Evolutionary conservation across 202 grass and related monocot genomes (phyloP).

Genomic region (Setaria viridis): DNA sequence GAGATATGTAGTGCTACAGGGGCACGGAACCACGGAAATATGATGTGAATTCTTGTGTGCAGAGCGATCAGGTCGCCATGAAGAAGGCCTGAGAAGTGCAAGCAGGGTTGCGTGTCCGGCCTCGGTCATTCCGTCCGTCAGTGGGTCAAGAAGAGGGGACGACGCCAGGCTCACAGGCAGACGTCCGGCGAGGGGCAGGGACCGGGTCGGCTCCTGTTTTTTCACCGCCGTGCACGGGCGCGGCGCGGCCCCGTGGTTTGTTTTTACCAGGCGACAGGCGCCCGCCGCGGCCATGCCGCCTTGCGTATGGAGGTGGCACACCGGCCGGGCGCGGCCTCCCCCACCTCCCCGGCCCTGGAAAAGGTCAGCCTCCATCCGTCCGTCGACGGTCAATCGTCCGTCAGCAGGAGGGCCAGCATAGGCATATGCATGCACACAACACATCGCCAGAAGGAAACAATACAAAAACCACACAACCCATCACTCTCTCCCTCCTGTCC

Average conservation of each 20-base stretch:
- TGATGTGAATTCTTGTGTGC: not conserved
- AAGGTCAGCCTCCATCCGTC: slow-evolving; percentile 57
- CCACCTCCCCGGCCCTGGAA: slow-evolving; percentile 24
- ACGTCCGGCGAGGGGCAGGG: slow-evolving; percentile 13
- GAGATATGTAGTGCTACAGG: not conserved
- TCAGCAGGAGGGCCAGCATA: slow-evolving; percentile 21
- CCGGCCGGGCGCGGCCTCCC: not conserved
- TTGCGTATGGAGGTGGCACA: slow-evolving; percentile 67
- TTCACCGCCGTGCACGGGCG: slow-evolving; percentile 44
- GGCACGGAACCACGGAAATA: not conserved
- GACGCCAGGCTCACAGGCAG: not conserved
- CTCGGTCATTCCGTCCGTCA: slow-evolving; percentile 16
- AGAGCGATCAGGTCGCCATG: not conserved
- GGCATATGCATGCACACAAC: slow-evolving; percentile 25
- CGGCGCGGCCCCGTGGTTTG: not conserved
- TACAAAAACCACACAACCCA: slow-evolving; percentile 39
- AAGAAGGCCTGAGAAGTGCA: not conserved
- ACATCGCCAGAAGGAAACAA: slow-evolving; percentile 31
- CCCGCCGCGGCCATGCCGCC: slow-evolving; percentile 61
- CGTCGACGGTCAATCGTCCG: slow-evolving; percentile 1
- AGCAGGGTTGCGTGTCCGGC: slow-evolving; percentile 23
- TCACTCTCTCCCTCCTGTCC: slow-evolving; percentile 38
- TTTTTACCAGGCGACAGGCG: slow-evolving; percentile 56
- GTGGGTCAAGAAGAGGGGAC: not conserved
- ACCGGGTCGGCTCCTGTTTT: slow-evolving; percentile 7